Conservation (phyloP, 2,329 filamentous ascomycete species). For the Xylariaceae sp. region DNA sequence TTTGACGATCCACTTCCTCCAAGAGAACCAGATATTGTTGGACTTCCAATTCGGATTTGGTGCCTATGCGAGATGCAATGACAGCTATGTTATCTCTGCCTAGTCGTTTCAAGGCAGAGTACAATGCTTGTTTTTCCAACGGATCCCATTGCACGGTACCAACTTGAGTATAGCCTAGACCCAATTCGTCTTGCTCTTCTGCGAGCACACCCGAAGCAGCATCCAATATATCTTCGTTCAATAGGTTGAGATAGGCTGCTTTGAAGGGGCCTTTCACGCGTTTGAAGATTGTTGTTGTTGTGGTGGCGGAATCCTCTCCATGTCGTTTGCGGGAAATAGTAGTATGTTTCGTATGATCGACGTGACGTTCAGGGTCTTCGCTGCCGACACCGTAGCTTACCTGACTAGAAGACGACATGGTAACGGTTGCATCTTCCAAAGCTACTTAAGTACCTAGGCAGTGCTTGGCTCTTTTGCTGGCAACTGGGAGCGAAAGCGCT, state of each 20-base stretch:
- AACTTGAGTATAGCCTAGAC: slow-evolving; percentile 50
- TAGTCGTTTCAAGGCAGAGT: slow-evolving; percentile 57
- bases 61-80: slow-evolving; percentile 59
- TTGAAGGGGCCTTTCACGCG: slow-evolving; percentile 40
- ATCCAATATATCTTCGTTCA: slow-evolving; percentile 57
- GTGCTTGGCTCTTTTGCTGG: no score
- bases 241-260: slow-evolving; percentile 42
- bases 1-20: slow-evolving; percentile 40
- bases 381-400: no score
- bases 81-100: slow-evolving; percentile 58
- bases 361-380: no score
- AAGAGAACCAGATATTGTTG: slow-evolving; percentile 64
- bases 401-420: no score
- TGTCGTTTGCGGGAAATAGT: slow-evolving; percentile 9
- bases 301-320: slow-evolving; percentile 1
- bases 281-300: slow-evolving; percentile 34
- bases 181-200: slow-evolving; percentile 13
- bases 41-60: slow-evolving; percentile 73
- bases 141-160: slow-evolving; percentile 68
- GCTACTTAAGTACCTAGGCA: no score
- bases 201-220: slow-evolving; percentile 35
- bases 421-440: no score
- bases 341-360: no score
- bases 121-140: slow-evolving; percentile 68
- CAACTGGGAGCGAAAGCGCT: no score